Evolutionary conservation across 1,139 yeast genomes (phyloP).

Genomic region (Kodamaea sp.): DNA sequence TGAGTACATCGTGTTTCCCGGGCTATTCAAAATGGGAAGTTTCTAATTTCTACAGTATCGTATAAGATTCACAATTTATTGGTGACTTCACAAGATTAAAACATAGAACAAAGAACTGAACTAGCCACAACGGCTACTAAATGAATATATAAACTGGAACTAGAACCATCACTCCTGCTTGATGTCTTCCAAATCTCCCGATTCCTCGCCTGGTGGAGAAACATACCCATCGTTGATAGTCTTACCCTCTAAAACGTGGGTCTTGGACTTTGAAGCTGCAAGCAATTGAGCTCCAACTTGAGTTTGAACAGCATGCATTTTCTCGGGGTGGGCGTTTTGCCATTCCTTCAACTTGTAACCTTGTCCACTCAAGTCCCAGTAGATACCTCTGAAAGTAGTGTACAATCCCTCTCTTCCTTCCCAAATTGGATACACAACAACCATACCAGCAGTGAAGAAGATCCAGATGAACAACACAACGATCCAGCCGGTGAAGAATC

Average conservation of each 20-base stretch:
- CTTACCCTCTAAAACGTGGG: conserved; percentile 34
- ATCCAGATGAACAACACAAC: conserved; percentile 75
- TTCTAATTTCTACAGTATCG: neutral
- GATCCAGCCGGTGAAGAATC: conserved; percentile 83
- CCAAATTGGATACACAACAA: conserved; percentile 60
- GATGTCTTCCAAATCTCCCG: conserved; percentile 20
- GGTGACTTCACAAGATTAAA: neutral
- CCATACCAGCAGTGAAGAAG: conserved; percentile 56
- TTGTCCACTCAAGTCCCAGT: conserved; percentile 83
- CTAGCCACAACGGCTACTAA: neutral
- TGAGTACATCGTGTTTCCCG: no score
- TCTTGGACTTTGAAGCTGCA: conserved; percentile 19
- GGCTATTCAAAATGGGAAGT: no score
- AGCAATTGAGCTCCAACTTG: conserved; percentile 50
- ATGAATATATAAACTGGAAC: no score
- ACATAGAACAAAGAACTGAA: neutral
- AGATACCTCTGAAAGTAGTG: conserved; percentile 69
- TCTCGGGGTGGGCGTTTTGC: conserved; percentile 71
- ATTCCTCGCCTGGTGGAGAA: conserved; percentile 28
- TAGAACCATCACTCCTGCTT: conserved; percentile 1
- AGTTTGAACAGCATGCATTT: conserved; percentile 64
- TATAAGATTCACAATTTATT: neutral
- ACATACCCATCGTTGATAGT: conserved; percentile 21
- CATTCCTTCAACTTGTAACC: conserved; percentile 67
- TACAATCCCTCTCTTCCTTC: conserved; percentile 68